Evolutionary conservation across 129 eudicot species (phyloP).

Genomic region (Artemisia tridentata): DNA sequence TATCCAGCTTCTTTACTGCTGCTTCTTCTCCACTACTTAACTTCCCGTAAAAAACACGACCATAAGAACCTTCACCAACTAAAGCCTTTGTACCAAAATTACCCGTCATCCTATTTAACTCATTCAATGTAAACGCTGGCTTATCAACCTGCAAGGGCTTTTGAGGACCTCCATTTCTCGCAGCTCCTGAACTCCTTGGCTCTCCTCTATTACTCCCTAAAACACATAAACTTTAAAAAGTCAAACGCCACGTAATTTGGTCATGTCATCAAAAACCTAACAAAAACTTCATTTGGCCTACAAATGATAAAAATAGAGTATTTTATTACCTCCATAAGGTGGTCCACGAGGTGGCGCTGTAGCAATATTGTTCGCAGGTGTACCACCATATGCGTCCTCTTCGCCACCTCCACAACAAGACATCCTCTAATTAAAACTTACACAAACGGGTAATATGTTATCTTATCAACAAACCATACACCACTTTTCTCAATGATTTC

Average conservation of each 20-base stretch:
- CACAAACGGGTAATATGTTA: slow-evolving; percentile 15
- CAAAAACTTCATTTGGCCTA: slow-evolving; percentile 5
- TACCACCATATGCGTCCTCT: slow-evolving; percentile 55
- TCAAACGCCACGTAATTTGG: not conserved
- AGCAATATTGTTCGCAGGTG: slow-evolving; percentile 58
- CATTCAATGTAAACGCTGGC: slow-evolving; percentile 69
- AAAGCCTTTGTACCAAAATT: slow-evolving; percentile 80
- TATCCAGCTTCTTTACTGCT: slow-evolving; percentile 83
- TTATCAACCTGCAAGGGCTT: slow-evolving; percentile 69
- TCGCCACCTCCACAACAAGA: slow-evolving; percentile 91
- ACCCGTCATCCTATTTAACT: slow-evolving; percentile 65
- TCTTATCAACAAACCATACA: slow-evolving; percentile 25
- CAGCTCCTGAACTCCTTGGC: slow-evolving; percentile 52
- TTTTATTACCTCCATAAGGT: slow-evolving; percentile 34
- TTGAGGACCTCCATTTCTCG: slow-evolving; percentile 58
- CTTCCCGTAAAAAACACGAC: slow-evolving; percentile 74
- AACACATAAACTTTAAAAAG: slow-evolving; percentile 13
- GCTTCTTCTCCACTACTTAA: slow-evolving; percentile 55
- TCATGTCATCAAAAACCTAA: not conserved
- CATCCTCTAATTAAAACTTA: slow-evolving; percentile 48
- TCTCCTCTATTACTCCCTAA: slow-evolving; percentile 75
- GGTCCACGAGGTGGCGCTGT: slow-evolving; percentile 63
- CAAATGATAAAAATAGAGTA: slow-evolving; percentile 13
- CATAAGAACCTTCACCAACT: slow-evolving; percentile 93
- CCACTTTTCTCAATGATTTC: slow-evolving; percentile 7